Conservation (phyloP, 768 basidiomycete genomes). For the Lactarius quietus region DNA sequence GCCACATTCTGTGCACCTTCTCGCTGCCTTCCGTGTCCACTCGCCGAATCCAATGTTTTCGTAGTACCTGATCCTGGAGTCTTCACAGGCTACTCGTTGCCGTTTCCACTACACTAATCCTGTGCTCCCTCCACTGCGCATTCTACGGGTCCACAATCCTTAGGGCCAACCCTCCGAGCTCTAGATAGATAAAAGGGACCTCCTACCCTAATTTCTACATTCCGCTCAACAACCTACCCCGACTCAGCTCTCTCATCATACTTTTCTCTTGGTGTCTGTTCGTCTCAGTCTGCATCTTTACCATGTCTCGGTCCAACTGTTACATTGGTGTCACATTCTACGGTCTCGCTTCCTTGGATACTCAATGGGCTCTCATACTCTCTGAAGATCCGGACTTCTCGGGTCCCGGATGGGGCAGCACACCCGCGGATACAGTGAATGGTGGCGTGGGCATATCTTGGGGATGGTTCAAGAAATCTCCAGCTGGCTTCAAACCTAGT, state of each 20-base stretch:
- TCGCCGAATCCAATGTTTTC: too few species aligned
- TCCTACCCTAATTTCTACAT: background rate
- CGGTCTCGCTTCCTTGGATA: background rate
- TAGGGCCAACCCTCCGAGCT: background rate
- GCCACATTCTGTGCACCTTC: too few species aligned
- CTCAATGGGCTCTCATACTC: slow-evolving; percentile 6
- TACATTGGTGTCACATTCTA: slow-evolving; percentile 7
- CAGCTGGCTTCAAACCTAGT: background rate
- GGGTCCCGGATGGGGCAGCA: slow-evolving; percentile 8
- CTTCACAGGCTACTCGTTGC: too few species aligned
- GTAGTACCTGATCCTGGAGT: too few species aligned
- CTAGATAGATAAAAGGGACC: background rate
- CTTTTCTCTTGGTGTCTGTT: background rate
- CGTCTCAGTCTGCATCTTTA: too few species aligned
- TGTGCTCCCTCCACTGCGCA: too few species aligned
- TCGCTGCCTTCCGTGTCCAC: too few species aligned
- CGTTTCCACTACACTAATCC: too few species aligned
- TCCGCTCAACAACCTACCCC: background rate
- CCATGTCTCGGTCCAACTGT: background rate
- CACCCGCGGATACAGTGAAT: background rate
- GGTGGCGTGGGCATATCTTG: background rate
- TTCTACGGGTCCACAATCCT: too few species aligned
- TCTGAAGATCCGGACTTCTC: background rate
- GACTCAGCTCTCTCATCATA: background rate
- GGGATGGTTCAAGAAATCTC: background rate